A percentile compares a stretch with the other conserved stretches of the same genome.
Conservation (phyloP, 1,139 yeast genomes). For the Barnettozyma hawaiiensis region DNA sequence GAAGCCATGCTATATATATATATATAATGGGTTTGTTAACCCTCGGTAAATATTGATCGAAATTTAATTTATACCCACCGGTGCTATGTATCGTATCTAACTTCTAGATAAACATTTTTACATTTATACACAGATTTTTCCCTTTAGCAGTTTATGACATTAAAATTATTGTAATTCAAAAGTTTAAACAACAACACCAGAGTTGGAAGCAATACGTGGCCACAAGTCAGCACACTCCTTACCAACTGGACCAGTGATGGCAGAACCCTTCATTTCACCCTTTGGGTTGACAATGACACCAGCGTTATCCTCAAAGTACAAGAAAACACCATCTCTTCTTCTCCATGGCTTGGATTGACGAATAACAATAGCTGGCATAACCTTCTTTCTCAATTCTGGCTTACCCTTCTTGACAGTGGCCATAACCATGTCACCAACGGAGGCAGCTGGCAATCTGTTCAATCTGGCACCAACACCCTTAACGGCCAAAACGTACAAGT, state of each 20-base stretch:
- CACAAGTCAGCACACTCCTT: slow-evolving; percentile 99
- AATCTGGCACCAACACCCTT: slow-evolving; percentile 99
- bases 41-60: too few species aligned
- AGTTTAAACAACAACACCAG: slow-evolving; percentile 98
- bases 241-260: slow-evolving; percentile 99
- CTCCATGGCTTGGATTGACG: slow-evolving; percentile 99
- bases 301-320: slow-evolving; percentile 99
- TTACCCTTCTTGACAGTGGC: slow-evolving; percentile 99
- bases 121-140: too few species aligned
- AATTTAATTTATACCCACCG: too few species aligned
- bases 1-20: too few species aligned
- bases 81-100: too few species aligned
- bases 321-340: slow-evolving; percentile 99
- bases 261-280: slow-evolving; percentile 99
- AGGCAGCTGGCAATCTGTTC: slow-evolving; percentile 99
- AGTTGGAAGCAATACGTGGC: slow-evolving; percentile 99
- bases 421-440: slow-evolving; percentile 99
- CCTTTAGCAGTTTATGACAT: slow-evolving; percentile 23
- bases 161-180: slow-evolving; percentile 17
- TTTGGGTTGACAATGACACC: slow-evolving; percentile 99
- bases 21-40: too few species aligned
- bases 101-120: slow-evolving; percentile 18
- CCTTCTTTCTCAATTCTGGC: slow-evolving; percentile 99
- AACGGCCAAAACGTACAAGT: slow-evolving; percentile 97
- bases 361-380: slow-evolving; percentile 99